Evolutionary conservation across 2,329 filamentous ascomycete genomes (phyloP), one percentile per base, ranked within the genome.

Genomic region (Ophiostoma pallidulum): DNA sequence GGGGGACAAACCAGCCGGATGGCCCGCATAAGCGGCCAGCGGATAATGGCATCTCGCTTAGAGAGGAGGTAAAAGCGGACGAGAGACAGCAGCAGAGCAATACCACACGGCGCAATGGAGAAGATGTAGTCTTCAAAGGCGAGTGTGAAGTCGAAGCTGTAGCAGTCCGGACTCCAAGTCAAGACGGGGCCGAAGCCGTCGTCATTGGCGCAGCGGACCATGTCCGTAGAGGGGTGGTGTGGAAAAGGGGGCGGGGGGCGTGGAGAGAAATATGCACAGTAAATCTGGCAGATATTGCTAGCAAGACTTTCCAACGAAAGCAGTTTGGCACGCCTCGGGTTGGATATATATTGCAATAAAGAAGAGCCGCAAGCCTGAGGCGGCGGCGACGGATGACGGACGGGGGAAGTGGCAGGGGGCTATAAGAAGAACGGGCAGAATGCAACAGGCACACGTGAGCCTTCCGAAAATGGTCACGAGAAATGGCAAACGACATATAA

Each of bases 121-220:
- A 55, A 24, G 16, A 55, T 51, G 28, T 14, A 42, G 24, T 55
- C 47, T 24, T 55, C 53, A n/a, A 55, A 55, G 8, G 45, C 37
- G 6, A 55, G 47, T 1, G 53, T 55, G 24, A 55, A 55, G 18
- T 55, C 53, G 45, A 55, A 55, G 45, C 44, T 41, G 16, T 49
- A 49, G 32, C 53, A 54, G 28, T 41, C 48, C 5, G 46, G 38
- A 13, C 41, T 42, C 4, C 38, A 18, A 16, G 39, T 36, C 26
- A 53, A 24, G 29, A 51, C 51, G 22, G 53, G 53, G 33, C 53
- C 53, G 31, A 55, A 55, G 45, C 38, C 29, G 26, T 41, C 33
- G 24, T 55, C 53, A 9, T 48, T 28, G n/a, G 29, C 37, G 18
- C 51, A 37, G 28, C 47, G 47, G 33, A 41, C 31, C 51, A 52